Evolutionary conservation across 2,329 filamentous ascomycete genomes (phyloP).

Genomic region (Chalaropsis thielavioides): DNA sequence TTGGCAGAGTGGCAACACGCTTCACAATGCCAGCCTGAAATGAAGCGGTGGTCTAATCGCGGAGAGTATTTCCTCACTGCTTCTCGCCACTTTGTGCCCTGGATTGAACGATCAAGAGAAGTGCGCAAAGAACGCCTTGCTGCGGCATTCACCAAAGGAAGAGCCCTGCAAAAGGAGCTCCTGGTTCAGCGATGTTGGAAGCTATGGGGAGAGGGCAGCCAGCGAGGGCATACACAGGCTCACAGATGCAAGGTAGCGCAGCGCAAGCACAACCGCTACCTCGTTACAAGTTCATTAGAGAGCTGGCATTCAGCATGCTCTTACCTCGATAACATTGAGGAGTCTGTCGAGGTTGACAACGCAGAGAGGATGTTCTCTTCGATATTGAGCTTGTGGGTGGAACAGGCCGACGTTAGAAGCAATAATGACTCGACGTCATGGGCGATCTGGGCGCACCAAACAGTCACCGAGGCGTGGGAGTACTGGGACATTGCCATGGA

Average conservation of each 20-base stretch:
- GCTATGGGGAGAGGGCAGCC: conserved; percentile 9
- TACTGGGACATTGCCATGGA: conserved; percentile 18
- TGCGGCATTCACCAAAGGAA: conserved; percentile 16
- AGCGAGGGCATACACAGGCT: conserved; percentile 2
- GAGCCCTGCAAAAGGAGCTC: conserved; percentile 14
- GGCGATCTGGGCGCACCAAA: conserved; percentile 12
- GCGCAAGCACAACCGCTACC: conserved; percentile 9
- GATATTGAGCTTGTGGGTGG: conserved; percentile 10
- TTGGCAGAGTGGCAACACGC: conserved; percentile 14
- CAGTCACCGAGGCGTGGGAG: conserved; percentile 16
- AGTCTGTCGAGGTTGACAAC: conserved; percentile 7
- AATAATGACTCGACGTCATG: conserved; percentile 7
- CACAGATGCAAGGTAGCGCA: conserved; percentile 6
- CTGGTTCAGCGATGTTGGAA: conserved; percentile 18
- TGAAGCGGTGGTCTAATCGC: conserved; percentile 18
- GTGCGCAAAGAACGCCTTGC: conserved; percentile 20
- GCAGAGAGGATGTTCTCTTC: conserved; percentile 3
- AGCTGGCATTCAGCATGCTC: conserved; percentile 1
- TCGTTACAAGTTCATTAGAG: not conserved
- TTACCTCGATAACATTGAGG: not conserved
- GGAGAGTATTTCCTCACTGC: conserved; percentile 22
- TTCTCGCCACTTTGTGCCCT: conserved; percentile 22
- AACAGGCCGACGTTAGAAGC: conserved; percentile 3
- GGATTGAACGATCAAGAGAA: conserved; percentile 21
- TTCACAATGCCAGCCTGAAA: conserved; percentile 9